A percentile compares a stretch with the other conserved stretches of the same genome.
These are phyloP conservation scores for Stropharia rugosoannulata DNA, from an alignment of 768 basidiomycete genomes.

Conservation along the genomic window DNA sequence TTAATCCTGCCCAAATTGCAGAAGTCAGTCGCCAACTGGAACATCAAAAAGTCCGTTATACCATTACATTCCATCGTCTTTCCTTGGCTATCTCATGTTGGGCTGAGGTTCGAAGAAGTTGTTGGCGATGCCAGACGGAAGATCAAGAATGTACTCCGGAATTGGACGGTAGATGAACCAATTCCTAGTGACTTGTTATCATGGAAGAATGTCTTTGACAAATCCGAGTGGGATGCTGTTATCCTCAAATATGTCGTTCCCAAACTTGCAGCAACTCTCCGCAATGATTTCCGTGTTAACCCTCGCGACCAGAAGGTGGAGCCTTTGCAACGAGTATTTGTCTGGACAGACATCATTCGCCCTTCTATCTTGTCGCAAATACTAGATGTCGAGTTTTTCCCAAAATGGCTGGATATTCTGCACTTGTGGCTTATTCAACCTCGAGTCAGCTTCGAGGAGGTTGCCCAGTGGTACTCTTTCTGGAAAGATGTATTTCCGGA, in stretches of 20 bases:
- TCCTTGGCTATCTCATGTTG: constrained; percentile 93
- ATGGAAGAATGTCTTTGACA: constrained; percentile 87
- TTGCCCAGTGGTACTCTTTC: constrained; percentile 88
- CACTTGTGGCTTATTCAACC: constrained; percentile 94
- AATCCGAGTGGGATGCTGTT: constrained; percentile 87
- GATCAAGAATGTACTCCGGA: constrained; percentile 73
- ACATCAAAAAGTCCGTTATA: constrained; percentile 51
- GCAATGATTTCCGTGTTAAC: constrained; percentile 87
- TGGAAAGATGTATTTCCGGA: constrained; percentile 86
- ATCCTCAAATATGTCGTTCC: constrained; percentile 91
- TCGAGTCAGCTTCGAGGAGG: constrained; percentile 84
- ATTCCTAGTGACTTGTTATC: constrained; percentile 71
- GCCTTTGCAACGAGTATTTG: constrained; percentile 72
- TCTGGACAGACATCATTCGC: constrained; percentile 76
- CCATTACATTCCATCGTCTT: constrained; percentile 83
- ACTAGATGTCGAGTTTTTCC: constrained; percentile 91
- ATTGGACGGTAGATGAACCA: constrained; percentile 71
- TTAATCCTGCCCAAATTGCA: constrained; percentile 92
- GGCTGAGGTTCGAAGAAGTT: constrained; percentile 79
- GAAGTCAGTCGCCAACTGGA: constrained; percentile 85
- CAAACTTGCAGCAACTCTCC: constrained; percentile 79
- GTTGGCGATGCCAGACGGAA: constrained; percentile 86
- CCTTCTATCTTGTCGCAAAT: constrained; percentile 79
- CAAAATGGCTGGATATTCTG: constrained; percentile 92
- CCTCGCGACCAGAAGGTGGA: constrained; percentile 88